Base-by-base conservation (phyloP, 257 asterid genomes). In the Gentiana macrophylla region DNA sequence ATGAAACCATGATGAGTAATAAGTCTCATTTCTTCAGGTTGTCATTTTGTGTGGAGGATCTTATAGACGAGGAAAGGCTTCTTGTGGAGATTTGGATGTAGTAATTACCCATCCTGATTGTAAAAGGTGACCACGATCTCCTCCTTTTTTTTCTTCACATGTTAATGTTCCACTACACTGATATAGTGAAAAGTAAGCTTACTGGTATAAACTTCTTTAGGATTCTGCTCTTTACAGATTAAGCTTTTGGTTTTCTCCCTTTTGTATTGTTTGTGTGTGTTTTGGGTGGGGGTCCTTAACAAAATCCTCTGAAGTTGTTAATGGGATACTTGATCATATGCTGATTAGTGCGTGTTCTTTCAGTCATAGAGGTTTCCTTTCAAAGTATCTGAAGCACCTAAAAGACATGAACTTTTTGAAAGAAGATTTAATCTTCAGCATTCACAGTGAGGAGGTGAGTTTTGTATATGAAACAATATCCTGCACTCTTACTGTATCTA, bases 41-140 rank as follows among this genome's bases (percentile, higher is more conserved):
- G 64, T 38, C 53, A 67, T 91, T 67, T 67, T 87, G 57, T 91
- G 98, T 68, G 97, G 98, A 70, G 98, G 97, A 71, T 91, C 97
- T 60, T 91, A 77, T 56, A 81, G 97, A 67, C 96, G 98, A 53
- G 98, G 98, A 69, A 87, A 84, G 72, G 74, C 89, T 60, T 66
- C 95, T 57, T 87, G 98, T 72, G 98, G 98, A 70, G 98, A 91
- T 72, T 58, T 91, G 90, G 98, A 91, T 62, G 68, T 87, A 67
- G 82, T 91, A 63, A 68, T 87, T 67, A 91, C 98, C 4, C 98
- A 91, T 66, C 80, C 86, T 62, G 98, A 91, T 81, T 86, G 95
- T 36, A 78, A 70, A 78, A 87, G 97, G 97, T 87, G 35, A 54
- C 9, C 2, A 24, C 4, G 34, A 35, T 50, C 2, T 32, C 50